Conservation (phyloP, 2,329 filamentous ascomycete species). For the Cercospora sesami region DNA sequence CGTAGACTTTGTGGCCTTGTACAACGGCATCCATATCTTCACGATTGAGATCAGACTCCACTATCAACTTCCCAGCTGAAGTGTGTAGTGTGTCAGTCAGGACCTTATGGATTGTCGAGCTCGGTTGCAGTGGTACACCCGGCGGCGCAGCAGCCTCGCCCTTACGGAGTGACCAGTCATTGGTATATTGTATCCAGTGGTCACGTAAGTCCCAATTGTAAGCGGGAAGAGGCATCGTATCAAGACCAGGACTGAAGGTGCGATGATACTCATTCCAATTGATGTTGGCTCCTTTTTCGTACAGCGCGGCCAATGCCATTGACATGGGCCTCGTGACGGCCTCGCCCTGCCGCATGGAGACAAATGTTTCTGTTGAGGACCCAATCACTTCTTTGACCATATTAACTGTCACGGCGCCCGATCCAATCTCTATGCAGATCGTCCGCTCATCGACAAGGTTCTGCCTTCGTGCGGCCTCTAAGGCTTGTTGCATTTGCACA, state of each 20-base stretch:
- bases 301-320: background rate
- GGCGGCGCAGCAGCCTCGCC: background rate
- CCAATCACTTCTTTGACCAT: background rate
- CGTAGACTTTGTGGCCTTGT: background rate
- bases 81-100: background rate
- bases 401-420: background rate
- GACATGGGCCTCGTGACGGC: background rate
- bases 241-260: background rate
- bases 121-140: background rate
- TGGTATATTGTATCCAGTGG: background rate
- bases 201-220: background rate
- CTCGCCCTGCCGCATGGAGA: background rate
- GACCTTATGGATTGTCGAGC: background rate
- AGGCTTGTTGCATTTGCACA: background rate
- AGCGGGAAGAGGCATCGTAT: background rate
- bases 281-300: background rate
- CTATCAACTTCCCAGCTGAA: background rate
- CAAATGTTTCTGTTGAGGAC: background rate
- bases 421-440: background rate
- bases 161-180: background rate
- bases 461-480: background rate
- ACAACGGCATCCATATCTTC: background rate
- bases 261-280: background rate
- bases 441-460: background rate
- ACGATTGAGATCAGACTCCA: background rate